Evolutionary conservation across 2,329 filamentous ascomycete species (phyloP), one percentile per base, ranked within the genome.

Genomic region (Colletotrichum tofieldiae): DNA sequence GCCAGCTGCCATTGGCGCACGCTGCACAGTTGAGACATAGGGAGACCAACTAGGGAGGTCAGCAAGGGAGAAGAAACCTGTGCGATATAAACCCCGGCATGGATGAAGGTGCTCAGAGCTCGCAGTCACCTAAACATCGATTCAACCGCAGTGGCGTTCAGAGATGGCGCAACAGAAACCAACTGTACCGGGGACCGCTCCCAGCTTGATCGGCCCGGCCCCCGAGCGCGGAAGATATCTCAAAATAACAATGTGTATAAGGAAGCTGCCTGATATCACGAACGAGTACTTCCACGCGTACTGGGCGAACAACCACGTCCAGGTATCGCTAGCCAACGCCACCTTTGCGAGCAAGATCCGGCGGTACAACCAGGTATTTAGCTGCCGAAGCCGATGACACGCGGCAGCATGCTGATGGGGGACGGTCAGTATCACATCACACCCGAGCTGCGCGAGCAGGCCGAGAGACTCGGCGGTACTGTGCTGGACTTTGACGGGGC

Each of bases 211-310:
- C 2, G 74, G 74, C 45, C 63, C 71, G 5, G 49, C 47, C 9
- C 74, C 72, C 4, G 71, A 60, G 47, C 68, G 67, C 0, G 75
- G 59, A 16, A 73, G 66, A 67, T 75, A 74, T 63, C 67, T 77
- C 60, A 76, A 76, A 59, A 71, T 79, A 9, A 75, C 75, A 26
- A 70, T 79, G 7, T 78, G 71, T 59, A 62, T 79, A 16, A 76
- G 76, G 32, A 79, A 79, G 60, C 77, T 77, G 52, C 76, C 77
- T 32, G 65, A 77, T 52, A 73, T 79, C 56, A 76, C 75, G 32
- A 76, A 78, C 58, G 78, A 79, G 16, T 77, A 79, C 58, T 79
- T 79, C 65, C 77, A 77, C 47, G 69, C 75, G 43, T 78, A 79
- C 54, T 79, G 78, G 78, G 76, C 76, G 47, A 75, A 75, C 26